Evolutionary conservation across 2,329 filamentous ascomycete species (phyloP).

Genomic region (Scedosporium boydii): DNA sequence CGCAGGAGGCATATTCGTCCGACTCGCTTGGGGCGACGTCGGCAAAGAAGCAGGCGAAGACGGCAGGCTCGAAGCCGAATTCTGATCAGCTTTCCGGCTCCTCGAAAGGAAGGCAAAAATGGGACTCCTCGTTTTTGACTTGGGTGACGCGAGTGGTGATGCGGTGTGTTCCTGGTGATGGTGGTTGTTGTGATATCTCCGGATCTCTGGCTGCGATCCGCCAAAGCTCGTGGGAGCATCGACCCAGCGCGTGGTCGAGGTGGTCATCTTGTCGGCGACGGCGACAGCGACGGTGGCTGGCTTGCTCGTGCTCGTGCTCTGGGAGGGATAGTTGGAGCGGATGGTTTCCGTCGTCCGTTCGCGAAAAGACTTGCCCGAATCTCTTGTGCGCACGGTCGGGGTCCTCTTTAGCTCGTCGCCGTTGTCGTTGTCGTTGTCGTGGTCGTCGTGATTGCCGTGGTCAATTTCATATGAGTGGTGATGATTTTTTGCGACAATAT

Average conservation of each 20-base stretch:
- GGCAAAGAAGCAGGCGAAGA: not conserved
- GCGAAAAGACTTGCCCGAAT: slow-evolving; percentile 5
- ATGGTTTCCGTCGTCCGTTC: not conserved
- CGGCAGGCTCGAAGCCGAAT: not conserved
- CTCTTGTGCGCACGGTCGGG: not conserved
- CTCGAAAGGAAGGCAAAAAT: slow-evolving; percentile 35
- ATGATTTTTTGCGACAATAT: not conserved
- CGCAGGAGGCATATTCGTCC: not conserved
- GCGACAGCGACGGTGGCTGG: not conserved
- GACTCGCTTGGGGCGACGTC: not conserved
- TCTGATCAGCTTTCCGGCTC: slow-evolving; percentile 25
- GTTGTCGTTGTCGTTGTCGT: not conserved
- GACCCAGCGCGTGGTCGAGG: slow-evolving; percentile 2
- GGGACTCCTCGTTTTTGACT: slow-evolving; percentile 24
- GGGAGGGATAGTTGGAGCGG: not conserved
- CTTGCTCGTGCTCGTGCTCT: not conserved
- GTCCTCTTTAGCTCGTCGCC: not conserved
- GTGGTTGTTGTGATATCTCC: slow-evolving; percentile 18
- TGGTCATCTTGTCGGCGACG: not conserved
- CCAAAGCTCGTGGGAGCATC: slow-evolving; percentile 5
- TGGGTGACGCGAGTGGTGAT: slow-evolving; percentile 11
- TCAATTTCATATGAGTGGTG: not conserved
- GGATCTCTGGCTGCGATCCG: slow-evolving; percentile 23
- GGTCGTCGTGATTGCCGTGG: not conserved
- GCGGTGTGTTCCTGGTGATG: slow-evolving; percentile 21